A percentile compares a stretch with the other conserved stretches of the same genome.
These are phyloP conservation scores for Corrigiola litoralis DNA, from an alignment of 179 eudicot species.

Conservation along the genomic window DNA sequence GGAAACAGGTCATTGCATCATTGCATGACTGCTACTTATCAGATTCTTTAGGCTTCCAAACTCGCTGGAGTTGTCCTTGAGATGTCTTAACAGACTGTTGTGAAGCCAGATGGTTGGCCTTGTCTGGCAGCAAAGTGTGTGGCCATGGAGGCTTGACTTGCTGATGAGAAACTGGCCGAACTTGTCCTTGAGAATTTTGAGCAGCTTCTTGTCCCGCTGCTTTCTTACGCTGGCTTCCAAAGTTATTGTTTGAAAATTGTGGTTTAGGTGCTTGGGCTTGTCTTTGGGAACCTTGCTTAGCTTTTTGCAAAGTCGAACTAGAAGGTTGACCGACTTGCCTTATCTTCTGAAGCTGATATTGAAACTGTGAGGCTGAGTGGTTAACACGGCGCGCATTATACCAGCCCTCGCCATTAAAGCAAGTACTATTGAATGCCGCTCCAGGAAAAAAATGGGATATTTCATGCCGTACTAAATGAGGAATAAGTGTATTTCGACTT, in stretches of 20 bases:
- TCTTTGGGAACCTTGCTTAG: conserved; percentile 18
- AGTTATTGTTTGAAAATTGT: conserved; percentile 8
- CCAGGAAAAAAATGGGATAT: conserved; percentile 32
- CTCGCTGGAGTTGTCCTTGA: conserved; percentile 37
- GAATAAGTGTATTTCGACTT: conserved; percentile 29
- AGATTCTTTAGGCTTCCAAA: conserved; percentile 43
- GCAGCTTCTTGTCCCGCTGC: conserved; percentile 11
- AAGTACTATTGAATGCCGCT: too few species aligned
- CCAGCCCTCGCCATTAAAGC: conserved; percentile 10
- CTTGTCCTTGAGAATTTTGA: conserved; percentile 33
- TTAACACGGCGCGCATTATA: conserved; percentile 15
- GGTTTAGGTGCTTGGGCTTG: conserved; percentile 25
- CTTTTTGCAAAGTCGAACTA: conserved; percentile 5
- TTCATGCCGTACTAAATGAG: conserved; percentile 44
- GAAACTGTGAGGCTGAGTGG: conserved; percentile 19
- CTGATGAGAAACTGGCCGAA: not conserved
- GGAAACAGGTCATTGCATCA: too few species aligned
- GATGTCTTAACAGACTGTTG: conserved; percentile 25
- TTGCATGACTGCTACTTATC: conserved; percentile 17
- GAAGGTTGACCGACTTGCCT: conserved; percentile 21
- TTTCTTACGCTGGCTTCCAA: conserved; percentile 13
- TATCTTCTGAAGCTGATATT: conserved; percentile 24
- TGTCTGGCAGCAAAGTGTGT: conserved; percentile 11
- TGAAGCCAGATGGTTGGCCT: conserved; percentile 10
- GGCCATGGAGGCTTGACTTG: conserved; percentile 14